These are phyloP conservation scores for Flaveria linearis DNA, from an alignment of 129 eudicot species.

Conservation along the genomic window DNA sequence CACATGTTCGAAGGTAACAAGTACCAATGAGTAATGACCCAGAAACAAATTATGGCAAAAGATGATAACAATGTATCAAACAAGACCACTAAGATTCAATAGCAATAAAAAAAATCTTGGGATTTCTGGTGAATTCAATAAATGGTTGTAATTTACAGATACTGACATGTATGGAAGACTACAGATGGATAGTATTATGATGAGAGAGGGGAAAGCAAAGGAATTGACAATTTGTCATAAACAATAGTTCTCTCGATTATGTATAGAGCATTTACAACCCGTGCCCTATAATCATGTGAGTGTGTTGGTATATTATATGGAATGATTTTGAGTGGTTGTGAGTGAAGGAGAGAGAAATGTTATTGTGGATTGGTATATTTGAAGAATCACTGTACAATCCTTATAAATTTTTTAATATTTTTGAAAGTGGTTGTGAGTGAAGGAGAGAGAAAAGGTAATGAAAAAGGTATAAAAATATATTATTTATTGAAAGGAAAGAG, in stretches of 20 bases:
- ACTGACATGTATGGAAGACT: not conserved
- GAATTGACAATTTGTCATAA: constrained; percentile 19
- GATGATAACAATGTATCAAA: constrained; percentile 19
- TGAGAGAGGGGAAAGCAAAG: constrained; percentile 19
- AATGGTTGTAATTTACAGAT: constrained; percentile 25
- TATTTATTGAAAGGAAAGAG: no score
- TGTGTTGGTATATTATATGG: no score
- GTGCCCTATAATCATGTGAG: no score
- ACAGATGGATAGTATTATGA: constrained; percentile 6
- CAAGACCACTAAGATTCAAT: constrained; percentile 28
- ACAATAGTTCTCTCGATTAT: constrained; percentile 18
- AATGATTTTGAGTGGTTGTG: no score
- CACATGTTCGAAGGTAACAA: constrained; percentile 27
- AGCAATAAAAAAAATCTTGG: not conserved
- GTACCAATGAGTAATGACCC: constrained; percentile 31
- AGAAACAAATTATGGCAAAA: constrained; percentile 15
- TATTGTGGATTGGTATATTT: no score
- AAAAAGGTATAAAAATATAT: no score
- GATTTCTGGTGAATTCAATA: constrained; percentile 14
- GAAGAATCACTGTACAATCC: no score
- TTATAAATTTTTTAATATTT: no score
- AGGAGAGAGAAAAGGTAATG: no score
- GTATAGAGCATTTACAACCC: no score
- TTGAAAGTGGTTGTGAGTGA: no score
- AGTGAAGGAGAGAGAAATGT: no score